phyloP scores from a whole-genome alignment of 164 flowering plant species.

The Vitis vinifera region ASM3070453v1 NC_081821.1:1018501-1019000 shows the following conservation, averaged over 20 bases:
- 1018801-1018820: conserved; percentile 63
- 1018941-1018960: conserved; percentile 26
- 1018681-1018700: conserved; percentile 48
- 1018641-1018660: conserved; percentile 61
- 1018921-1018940: conserved; percentile 24
- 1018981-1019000: not conserved
- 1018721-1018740: not conserved
- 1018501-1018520: not conserved
- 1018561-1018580: conserved; percentile 8
- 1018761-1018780: not conserved
- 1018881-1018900: conserved; percentile 14
- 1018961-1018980: not conserved
- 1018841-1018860: conserved; percentile 53
- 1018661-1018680: conserved; percentile 80
- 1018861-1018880: conserved; percentile 13
- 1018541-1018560: not conserved
- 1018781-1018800: conserved; percentile 41
- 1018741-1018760: not conserved
- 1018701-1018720: conserved; percentile 34
- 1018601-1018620: conserved; percentile 88
- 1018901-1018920: conserved; percentile 32
- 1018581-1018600: conserved; percentile 65
- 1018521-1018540: not conserved
- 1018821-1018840: conserved; percentile 59
- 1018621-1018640: conserved; percentile 54